Conservation (phyloP, 2,329 filamentous ascomycete genomes). For the Trichoderma harzianum region DNA sequence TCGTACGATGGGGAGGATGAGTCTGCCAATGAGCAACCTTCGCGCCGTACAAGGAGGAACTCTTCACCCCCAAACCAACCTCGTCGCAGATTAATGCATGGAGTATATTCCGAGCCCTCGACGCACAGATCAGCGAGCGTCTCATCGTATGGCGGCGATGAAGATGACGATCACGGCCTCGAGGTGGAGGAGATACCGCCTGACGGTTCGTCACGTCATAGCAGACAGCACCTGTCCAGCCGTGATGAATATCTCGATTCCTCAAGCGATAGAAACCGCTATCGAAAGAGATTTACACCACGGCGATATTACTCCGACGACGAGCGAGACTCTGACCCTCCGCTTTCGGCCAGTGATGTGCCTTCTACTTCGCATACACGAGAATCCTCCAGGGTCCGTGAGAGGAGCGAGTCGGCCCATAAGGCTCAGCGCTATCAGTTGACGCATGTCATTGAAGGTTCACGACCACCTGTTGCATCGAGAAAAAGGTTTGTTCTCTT, state of each 20-base stretch:
- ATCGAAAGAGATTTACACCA: slow-evolving; percentile 13
- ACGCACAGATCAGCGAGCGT: slow-evolving; percentile 14
- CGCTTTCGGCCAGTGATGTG: slow-evolving; percentile 27
- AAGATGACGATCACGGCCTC: slow-evolving; percentile 26
- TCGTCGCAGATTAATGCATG: slow-evolving; percentile 14
- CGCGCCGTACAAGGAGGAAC: slow-evolving; percentile 17
- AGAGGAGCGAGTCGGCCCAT: slow-evolving; percentile 31
- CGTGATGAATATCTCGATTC: slow-evolving; percentile 29
- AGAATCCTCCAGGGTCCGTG: slow-evolving; percentile 29
- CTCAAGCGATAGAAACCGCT: slow-evolving; percentile 24
- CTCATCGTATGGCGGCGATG: slow-evolving; percentile 8
- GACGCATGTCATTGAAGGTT: slow-evolving; percentile 32
- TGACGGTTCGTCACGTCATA: slow-evolving; percentile 21
- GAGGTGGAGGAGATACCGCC: slow-evolving; percentile 30
- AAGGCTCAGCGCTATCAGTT: slow-evolving; percentile 26
- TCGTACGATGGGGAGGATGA: slow-evolving; percentile 18
- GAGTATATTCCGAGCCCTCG: slow-evolving; percentile 19
- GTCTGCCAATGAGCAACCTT: slow-evolving; percentile 11
- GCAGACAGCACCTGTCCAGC: slow-evolving; percentile 24
- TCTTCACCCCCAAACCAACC: slow-evolving; percentile 17
- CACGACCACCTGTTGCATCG: slow-evolving; percentile 34
- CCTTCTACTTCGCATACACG: slow-evolving; percentile 27
- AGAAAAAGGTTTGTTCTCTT: slow-evolving; percentile 27
- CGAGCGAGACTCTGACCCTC: slow-evolving; percentile 23
- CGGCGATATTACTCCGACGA: slow-evolving; percentile 20